These are phyloP conservation scores for Aspergillus affinis DNA, from an alignment of 495 filamentous ascomycete genomes.

Conservation along the genomic window DNA sequence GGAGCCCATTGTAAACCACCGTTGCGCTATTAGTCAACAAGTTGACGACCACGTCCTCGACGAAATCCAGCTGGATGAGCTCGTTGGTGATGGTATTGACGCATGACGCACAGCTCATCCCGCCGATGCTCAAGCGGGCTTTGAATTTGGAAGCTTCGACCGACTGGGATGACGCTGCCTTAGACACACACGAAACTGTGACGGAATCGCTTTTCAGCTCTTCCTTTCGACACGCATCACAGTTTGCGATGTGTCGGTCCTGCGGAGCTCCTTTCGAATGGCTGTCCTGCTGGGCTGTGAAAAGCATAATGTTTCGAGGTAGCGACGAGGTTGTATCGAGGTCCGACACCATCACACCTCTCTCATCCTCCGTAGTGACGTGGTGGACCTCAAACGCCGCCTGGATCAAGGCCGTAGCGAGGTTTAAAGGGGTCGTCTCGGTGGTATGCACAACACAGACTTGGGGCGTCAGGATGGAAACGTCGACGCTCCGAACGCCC, in stretches of 20 bases:
- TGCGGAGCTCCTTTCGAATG: constrained; percentile 17
- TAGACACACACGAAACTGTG: background rate
- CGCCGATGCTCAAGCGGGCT: constrained; percentile 53
- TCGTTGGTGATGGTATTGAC: constrained; percentile 52
- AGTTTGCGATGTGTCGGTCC: constrained; percentile 44
- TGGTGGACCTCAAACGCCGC: constrained; percentile 52
- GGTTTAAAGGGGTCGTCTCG: constrained; percentile 27
- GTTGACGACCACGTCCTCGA: constrained; percentile 55
- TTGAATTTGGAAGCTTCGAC: constrained; percentile 28
- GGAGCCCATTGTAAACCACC: constrained; percentile 44
- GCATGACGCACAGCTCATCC: constrained; percentile 69
- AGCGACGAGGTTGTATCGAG: constrained; percentile 35
- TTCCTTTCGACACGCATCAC: constrained; percentile 48
- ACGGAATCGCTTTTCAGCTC: background rate
- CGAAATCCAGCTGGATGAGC: constrained; percentile 49
- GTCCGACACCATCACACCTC: constrained; percentile 30
- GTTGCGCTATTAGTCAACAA: constrained; percentile 59
- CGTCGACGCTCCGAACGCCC: constrained; percentile 38
- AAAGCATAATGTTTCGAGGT: constrained; percentile 25
- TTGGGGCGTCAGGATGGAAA: constrained; percentile 46
- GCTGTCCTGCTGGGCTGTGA: constrained; percentile 24
- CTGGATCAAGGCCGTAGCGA: constrained; percentile 44
- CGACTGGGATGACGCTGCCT: background rate
- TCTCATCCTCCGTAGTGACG: constrained; percentile 40
- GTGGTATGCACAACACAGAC: constrained; percentile 41